phyloP scores from a whole-genome alignment of 257 asterid genomes.

The Solanum pinnatisectum region DNA sequence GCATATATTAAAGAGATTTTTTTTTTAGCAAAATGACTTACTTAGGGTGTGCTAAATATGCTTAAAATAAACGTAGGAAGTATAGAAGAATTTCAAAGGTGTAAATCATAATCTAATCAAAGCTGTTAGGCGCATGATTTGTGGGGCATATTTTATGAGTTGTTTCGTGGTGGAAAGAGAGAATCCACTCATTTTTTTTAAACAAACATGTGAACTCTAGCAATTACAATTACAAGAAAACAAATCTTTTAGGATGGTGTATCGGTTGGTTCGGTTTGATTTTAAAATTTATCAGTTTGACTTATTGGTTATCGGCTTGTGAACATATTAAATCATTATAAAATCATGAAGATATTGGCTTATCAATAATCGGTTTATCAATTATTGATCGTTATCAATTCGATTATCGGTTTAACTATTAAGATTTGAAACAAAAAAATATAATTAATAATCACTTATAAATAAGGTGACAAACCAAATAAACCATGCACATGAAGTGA shows the following conservation, averaged over 20 bases:
- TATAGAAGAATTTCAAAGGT: neutral
- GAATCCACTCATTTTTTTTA: slow-evolving; percentile 7
- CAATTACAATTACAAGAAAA: neutral
- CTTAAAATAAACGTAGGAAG: neutral
- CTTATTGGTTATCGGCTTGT: neutral
- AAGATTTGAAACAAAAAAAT: neutral
- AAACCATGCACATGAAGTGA: too few species aligned
- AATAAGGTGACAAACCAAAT: neutral
- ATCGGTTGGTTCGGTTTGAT: too few species aligned
- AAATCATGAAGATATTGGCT: neutral
- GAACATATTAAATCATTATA: too few species aligned
- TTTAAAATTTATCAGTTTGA: too few species aligned
- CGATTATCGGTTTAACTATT: too few species aligned
- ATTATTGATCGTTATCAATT: neutral
- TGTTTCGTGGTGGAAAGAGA: slow-evolving; percentile 20
- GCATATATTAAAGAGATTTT: neutral
- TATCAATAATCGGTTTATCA: too few species aligned
- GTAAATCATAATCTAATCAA: slow-evolving; percentile 12
- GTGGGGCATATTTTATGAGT: slow-evolving; percentile 21
- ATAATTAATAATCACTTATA: neutral
- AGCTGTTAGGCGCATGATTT: slow-evolving; percentile 20
- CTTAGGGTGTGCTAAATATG: neutral
- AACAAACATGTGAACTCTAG: slow-evolving; percentile 22
- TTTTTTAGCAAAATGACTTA: neutral
- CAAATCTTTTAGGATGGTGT: neutral